Base-by-base conservation (phyloP, 192 early-diverging fungal genomes). In the Rhizoclosmatium sp. region DNA sequence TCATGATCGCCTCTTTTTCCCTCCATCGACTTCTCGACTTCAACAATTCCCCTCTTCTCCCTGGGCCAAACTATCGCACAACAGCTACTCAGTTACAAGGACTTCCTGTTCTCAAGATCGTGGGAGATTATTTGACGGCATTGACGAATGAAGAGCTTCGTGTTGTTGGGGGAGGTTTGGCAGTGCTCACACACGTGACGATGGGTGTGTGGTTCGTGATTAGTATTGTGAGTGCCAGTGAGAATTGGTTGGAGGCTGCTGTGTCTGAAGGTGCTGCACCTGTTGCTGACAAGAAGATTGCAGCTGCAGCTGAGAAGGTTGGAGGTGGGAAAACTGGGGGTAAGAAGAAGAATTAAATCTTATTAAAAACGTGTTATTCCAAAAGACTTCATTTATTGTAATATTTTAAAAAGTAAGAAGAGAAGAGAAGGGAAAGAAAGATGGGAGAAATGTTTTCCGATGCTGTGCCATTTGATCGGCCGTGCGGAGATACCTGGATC, bases 191-290 rank as follows among this genome's bases (percentile, higher is more conserved):
- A 19, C 69, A 71, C 39, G 47, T 16, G 45, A 23, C 23, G 19
- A 71, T 71, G 69, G 69, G 48, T 40, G 23, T 71, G 19, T 71
- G 48, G 51, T 71, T 71, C 54, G 39, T 71, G 9, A 1, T 23
- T 5, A 23, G 7, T 12, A 71, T 71, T 58, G 51, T 71, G 7
- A 47, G 40, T 40, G 69, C 69, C 5, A 39, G n/a, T 31, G 69
- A 71, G n/a, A 21, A 71, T 9, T 71, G 69, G 69, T 19, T 19
- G 60, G 51, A 54, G 51, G 0, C 51, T 31, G 31, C 31, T 31
- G 31, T 31, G 31, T 31, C 31, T 31, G 31, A 31, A 31, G 31
- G 31, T 31, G 31, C 31, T 31, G 31, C 31, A 31, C 31, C 31
- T 31, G 31, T 31, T 31, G 31, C 0, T 31, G 31, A 31, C 31